Conservation (phyloP, 2,329 filamentous ascomycete species). For the Cercospora canescens region DNA sequence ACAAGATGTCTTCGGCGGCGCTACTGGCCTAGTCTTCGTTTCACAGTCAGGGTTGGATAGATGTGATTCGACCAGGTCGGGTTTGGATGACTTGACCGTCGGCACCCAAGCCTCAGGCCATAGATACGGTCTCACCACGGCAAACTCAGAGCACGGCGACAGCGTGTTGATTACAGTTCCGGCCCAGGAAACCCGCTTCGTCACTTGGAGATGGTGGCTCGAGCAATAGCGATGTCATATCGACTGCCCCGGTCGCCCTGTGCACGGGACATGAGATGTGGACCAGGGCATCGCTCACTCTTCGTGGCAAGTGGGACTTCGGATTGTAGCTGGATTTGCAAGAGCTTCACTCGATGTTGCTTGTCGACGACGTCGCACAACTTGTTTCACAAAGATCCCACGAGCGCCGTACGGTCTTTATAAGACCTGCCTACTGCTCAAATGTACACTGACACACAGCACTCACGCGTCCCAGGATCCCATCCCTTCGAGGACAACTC, state of each 20-base stretch:
- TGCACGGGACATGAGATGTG: neutral
- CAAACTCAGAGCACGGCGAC: neutral
- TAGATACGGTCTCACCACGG: neutral
- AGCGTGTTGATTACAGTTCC: neutral
- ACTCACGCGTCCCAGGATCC: neutral
- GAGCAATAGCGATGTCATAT: neutral
- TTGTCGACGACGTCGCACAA: neutral
- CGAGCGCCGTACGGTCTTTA: neutral
- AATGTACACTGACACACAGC: neutral
- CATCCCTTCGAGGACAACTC: neutral
- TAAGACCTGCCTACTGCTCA: neutral
- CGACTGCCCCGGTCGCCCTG: neutral
- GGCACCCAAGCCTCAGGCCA: neutral
- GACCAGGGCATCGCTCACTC: neutral
- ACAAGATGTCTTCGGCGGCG: neutral
- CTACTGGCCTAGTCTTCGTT: neutral
- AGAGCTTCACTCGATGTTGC: neutral
- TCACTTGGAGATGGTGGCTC: neutral
- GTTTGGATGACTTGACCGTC: neutral
- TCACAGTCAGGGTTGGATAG: neutral
- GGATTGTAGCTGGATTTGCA: neutral
- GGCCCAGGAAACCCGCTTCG: neutral
- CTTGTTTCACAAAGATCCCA: neutral
- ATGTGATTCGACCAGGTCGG: neutral
- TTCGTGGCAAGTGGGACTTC: neutral